phyloP scores from a whole-genome alignment of 2,329 filamentous ascomycete species.

The Diaporthe eres region DNA sequence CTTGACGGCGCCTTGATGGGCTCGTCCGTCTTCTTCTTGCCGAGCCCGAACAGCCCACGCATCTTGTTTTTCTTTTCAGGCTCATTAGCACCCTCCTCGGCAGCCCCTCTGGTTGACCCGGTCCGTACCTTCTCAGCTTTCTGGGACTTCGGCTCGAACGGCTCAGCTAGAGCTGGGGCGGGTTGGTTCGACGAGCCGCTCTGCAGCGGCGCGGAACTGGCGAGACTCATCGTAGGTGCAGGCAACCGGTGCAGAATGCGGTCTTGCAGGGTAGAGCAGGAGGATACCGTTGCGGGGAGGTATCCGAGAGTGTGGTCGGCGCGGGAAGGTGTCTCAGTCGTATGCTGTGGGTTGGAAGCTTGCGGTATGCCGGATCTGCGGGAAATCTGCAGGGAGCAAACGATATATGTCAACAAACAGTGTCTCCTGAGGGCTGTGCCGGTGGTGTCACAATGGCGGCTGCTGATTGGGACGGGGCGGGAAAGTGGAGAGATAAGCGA shows the following conservation, averaged over 20 bases:
- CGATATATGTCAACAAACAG: slow-evolving; percentile 37
- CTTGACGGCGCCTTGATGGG: slow-evolving; percentile 54
- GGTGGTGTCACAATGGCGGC: slow-evolving; percentile 31
- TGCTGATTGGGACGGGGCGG: slow-evolving; percentile 11
- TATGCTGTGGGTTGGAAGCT: slow-evolving; percentile 8
- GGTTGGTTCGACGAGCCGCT: slow-evolving; percentile 48
- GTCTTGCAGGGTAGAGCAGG: slow-evolving; percentile 9
- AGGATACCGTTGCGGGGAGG: slow-evolving; percentile 15
- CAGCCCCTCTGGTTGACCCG: slow-evolving; percentile 46
- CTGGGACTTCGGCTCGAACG: slow-evolving; percentile 44
- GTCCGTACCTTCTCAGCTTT: slow-evolving; percentile 52
- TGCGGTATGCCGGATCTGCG: slow-evolving; percentile 27
- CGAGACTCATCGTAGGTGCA: slow-evolving; percentile 48
- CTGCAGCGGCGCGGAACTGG: slow-evolving; percentile 45
- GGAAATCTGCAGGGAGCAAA: slow-evolving; percentile 37
- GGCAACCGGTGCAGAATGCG: slow-evolving; percentile 18
- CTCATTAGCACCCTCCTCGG: slow-evolving; percentile 48
- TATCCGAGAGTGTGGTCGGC: slow-evolving; percentile 25
- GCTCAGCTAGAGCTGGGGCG: slow-evolving; percentile 48
- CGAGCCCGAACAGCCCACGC: slow-evolving; percentile 72
- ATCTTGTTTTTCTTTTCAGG: slow-evolving; percentile 61
- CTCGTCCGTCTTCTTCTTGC: slow-evolving; percentile 71
- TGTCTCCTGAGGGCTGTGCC: slow-evolving; percentile 26
- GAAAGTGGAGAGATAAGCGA: slow-evolving; percentile 33
- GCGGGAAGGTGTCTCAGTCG: slow-evolving; percentile 32